Evolutionary conservation across 2,329 filamentous ascomycete genomes (phyloP), one percentile per base, ranked within the genome.

Genomic region (Hansfordia pulvinata): DNA sequence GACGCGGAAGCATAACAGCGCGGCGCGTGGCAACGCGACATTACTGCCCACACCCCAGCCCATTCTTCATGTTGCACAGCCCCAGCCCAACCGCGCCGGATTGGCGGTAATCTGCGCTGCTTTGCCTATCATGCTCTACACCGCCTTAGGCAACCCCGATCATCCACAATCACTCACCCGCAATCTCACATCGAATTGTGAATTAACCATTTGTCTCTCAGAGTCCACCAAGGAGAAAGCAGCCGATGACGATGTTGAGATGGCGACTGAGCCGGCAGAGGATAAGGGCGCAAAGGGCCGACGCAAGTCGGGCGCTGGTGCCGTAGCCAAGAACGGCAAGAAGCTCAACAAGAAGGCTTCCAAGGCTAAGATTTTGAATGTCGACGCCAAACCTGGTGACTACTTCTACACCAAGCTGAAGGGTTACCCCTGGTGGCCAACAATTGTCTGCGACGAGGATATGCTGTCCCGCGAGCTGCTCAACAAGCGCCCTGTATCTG

Each of bases 391-490:
- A 59, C 82, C 90, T 4, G 90, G 92, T 40, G 79, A 96, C 43
- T 80, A 86, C 55, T 96, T 80, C 56, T 76, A 93, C 47, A 84
- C 92, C 37, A 82, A 86, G 52, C 75, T 98, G 53, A 93, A 92
- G 64, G 90, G 88, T 33, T 93, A 83, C 53, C 83, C 90, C 17
- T 77, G 83, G 20, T 98, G 90, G 90, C 90, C 90, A 10, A 78
- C 84, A 29, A 81, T 98, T 47, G 74, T 98, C 41, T 90, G 83
- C 50, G 85, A 93, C 48, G 88, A 98, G 52, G 76, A 78, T 35
- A 96, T 98, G 77, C 73, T 98, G 12, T 88, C 90, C 3, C 64
- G 75, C 31, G 73, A 67, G 10, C 68, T 98, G 14, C 56, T 92
- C 29, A 79, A 68, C 43, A 70, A 69, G 23, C 78, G 90, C 34